Evolutionary conservation across 768 basidiomycete species (phyloP).

Genomic region (Strobilomyces echinocephalus): DNA sequence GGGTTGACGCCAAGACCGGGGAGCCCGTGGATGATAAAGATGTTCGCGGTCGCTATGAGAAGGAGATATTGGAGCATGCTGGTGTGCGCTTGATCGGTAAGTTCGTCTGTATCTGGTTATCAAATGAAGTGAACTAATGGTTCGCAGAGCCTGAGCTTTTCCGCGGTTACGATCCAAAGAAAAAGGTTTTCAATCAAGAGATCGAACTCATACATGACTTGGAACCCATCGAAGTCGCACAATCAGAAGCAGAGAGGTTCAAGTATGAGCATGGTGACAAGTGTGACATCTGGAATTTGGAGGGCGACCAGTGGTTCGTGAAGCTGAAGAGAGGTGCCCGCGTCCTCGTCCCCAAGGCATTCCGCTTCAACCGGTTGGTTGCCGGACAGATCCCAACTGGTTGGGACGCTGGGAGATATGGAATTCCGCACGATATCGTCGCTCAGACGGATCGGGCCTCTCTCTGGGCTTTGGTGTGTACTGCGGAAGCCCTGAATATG

Average conservation of each 20-base stretch:
- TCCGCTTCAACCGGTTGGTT: conserved; percentile 90
- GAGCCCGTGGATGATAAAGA: conserved; percentile 99
- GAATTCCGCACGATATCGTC: conserved; percentile 94
- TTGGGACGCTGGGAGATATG: conserved; percentile 94
- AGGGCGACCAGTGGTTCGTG: conserved; percentile 94
- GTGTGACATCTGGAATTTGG: conserved; percentile 90
- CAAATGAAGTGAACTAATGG: conserved; percentile 10
- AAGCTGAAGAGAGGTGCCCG: conserved; percentile 99
- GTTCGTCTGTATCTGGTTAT: conserved; percentile 17
- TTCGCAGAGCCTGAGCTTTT: conserved; percentile 89
- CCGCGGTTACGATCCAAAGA: conserved; percentile 96
- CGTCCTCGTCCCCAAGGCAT: conserved; percentile 88
- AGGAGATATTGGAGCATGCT: conserved; percentile 85
- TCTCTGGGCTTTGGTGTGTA: conserved; percentile 91
- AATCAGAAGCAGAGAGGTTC: conserved; percentile 90
- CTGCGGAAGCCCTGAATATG: conserved; percentile 93
- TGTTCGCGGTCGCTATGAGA: conserved; percentile 88
- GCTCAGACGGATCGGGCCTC: conserved; percentile 90
- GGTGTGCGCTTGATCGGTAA: conserved; percentile 93
- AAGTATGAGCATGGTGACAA: conserved; percentile 96
- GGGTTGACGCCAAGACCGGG: conserved; percentile 91
- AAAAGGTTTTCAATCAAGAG: conserved; percentile 97
- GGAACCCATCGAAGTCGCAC: conserved; percentile 90
- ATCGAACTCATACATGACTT: conserved; percentile 94
- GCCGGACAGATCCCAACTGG: conserved; percentile 97